These are phyloP conservation scores for Lyophyllum decastes DNA, from an alignment of 768 basidiomycete genomes.

Conservation along the genomic window DNA sequence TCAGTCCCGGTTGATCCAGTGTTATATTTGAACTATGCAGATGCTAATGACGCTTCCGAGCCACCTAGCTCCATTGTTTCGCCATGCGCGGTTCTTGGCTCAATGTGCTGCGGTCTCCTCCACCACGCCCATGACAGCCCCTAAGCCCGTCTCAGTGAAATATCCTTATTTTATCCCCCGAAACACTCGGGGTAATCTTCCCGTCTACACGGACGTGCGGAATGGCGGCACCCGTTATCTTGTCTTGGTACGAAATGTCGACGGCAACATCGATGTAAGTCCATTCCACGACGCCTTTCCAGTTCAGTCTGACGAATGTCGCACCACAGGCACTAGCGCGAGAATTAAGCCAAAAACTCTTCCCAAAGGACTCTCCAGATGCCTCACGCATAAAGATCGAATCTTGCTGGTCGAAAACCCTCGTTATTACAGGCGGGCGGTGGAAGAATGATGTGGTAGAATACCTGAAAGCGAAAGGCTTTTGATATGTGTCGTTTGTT, in stretches of 20 bases:
- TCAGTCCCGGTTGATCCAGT: not conserved
- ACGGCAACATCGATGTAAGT: slow-evolving; percentile 62
- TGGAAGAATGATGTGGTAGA: slow-evolving; percentile 62
- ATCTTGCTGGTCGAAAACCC: slow-evolving; percentile 48
- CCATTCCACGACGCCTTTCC: slow-evolving; percentile 3
- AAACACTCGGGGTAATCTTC: slow-evolving; percentile 66
- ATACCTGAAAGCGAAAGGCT: slow-evolving; percentile 68
- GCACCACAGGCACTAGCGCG: slow-evolving; percentile 53
- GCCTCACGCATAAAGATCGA: slow-evolving; percentile 50
- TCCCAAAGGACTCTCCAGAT: slow-evolving; percentile 45
- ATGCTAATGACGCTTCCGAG: not conserved
- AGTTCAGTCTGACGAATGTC: slow-evolving; percentile 15
- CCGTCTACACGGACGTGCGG: slow-evolving; percentile 75
- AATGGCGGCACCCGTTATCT: slow-evolving; percentile 62
- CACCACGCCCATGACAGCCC: slow-evolving; percentile 13
- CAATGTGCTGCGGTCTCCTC: slow-evolving; percentile 7
- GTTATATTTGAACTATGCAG: not conserved
- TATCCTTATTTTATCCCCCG: slow-evolving; percentile 63
- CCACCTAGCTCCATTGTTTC: not conserved
- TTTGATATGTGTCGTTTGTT: slow-evolving; percentile 35
- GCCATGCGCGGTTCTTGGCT: slow-evolving; percentile 1
- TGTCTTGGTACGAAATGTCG: slow-evolving; percentile 65
- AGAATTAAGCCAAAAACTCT: slow-evolving; percentile 56
- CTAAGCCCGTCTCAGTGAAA: slow-evolving; percentile 20
- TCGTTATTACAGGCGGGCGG: slow-evolving; percentile 61